Base-by-base conservation (phyloP, 805 yeast genomes). In the Hanseniaspora jakobsenii region DNA sequence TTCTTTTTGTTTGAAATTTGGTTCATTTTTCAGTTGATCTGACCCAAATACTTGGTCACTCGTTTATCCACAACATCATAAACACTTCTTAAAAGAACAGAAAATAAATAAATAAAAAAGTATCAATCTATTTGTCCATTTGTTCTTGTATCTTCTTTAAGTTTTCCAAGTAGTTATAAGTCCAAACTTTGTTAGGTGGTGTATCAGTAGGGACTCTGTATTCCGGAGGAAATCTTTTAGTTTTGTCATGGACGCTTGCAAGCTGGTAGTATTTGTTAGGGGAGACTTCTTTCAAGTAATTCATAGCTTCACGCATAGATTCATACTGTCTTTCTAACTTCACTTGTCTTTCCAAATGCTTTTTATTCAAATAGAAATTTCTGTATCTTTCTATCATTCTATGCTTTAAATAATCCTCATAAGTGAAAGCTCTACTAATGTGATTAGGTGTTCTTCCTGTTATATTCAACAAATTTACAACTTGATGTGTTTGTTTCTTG, bases 361-460 rank as follows among this genome's bases (percentile, higher is more conserved):
- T 66, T 35, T 74, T 70, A 37, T 76, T 69, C 54, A 75, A 74
- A 57, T 70, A 67, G 13, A 74, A 53, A 6, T 73, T 64, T 95
- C 96, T 91, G 6, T 95, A 95, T 46, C 73, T 77, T 53, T 74
- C 75, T 45, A 91, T 79, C 9, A 86, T 75, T 51, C 76, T 73
- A 59, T 89, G 97, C 56, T 91, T 82, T 50, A 89, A 70, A 47
- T 78, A 68, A 58, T 91, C 97, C 60, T 87, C 96, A 21, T 71
- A 66, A 52, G 78, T 42, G 23, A 42, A 28, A 14, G 39, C 27
- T 14, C 23, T 13, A n/a, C 24, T 6, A 4, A 42, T 23, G n/a
- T 26, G n/a, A 8, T 35, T 30, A 4, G 26, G 19, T 29, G 29
- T 42, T 35, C 37, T 34, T 13, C 22, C 16, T 6, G 13, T 22